Evolutionary conservation across 2,329 filamentous ascomycete species (phyloP), one percentile per base, ranked within the genome.

Genomic region (Colletotrichum sp.): DNA sequence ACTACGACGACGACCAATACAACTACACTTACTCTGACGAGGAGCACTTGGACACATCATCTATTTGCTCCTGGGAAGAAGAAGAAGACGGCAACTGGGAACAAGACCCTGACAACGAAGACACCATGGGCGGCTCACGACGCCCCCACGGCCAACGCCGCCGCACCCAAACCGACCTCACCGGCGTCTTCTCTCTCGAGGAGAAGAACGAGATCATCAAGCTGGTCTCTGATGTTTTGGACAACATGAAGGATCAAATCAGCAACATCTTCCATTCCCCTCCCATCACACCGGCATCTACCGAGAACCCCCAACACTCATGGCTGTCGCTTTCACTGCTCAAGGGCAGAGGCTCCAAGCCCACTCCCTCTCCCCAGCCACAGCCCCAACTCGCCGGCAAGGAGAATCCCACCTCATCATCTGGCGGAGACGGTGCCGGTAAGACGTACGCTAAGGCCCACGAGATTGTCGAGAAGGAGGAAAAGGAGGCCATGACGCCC

Each of bases 211-310:
- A 92, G 73, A 82, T 93, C 55, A 83, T 85, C n/a, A 84, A 85
- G 5, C 85, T 93, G 15, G 82, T 91, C 73, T 85, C 81, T 30
- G 86, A 87, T 62, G 89, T 92, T 77, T 89, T 88, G 44, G 90
- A 92, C 65, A 85, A 85, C 49, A 90, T 93, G 85, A 86, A 89
- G 72, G 87, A 86, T 68, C 87, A 90, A 55, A 85, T 92, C 74
- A 85, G 82, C 77, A 85, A 87, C 68, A 86, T 87, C 74, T 92
- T 93, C 77, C 89, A 91, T 78, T 86, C 85, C 8, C 84, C 88
- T 26, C 83, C 84, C 18, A 80, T 82, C 39, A 81, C 83, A 9
- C 82, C 84, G 24, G 78, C 83, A 49, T 72, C 80, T 6, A 80
- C 76, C 21, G 81, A 83, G 18, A 77, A 82, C n/a, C 81, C 80